A percentile compares a stretch with the other conserved stretches of the same genome.
phyloP scores from a whole-genome alignment of 75 land plant species.

The Chamaecyparis obtusa region DNA sequence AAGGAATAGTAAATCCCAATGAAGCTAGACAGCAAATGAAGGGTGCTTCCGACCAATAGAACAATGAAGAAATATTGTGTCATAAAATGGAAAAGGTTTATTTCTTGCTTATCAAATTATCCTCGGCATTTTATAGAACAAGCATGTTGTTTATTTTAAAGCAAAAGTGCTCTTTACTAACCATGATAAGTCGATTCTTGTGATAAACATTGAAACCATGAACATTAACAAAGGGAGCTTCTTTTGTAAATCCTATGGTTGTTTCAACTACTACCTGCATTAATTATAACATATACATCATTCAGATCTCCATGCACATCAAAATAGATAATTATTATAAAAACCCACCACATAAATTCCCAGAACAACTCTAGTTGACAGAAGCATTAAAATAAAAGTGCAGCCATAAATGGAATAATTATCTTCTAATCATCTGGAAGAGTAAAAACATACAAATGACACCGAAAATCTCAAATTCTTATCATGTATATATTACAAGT shows the following conservation, averaged over 20 bases:
- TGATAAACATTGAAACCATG: slow-evolving; percentile 87
- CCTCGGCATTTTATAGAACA: not conserved
- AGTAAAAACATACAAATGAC: not conserved
- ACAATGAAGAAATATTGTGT: not conserved
- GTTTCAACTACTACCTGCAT: slow-evolving; percentile 51
- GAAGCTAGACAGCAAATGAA: not conserved
- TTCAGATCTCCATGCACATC: not conserved
- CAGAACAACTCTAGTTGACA: not conserved
- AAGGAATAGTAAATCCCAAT: not conserved
- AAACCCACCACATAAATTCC: not conserved
- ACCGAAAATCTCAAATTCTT: not conserved
- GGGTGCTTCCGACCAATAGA: not conserved
- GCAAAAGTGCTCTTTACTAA: slow-evolving; percentile 15
- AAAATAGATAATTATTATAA: not conserved
- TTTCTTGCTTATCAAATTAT: not conserved
- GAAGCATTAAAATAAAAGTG: not conserved
- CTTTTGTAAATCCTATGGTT: slow-evolving; percentile 83
- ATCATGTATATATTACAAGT: not conserved
- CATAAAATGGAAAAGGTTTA: not conserved
- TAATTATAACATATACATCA: not conserved
- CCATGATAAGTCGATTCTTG: slow-evolving; percentile 92
- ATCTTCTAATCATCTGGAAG: not conserved
- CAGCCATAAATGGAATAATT: not conserved
- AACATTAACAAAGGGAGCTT: slow-evolving; percentile 72
- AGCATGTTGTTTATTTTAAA: not conserved